Conservation (phyloP, 2,329 filamentous ascomycete genomes). For the Fusarium bactridioides region DNA sequence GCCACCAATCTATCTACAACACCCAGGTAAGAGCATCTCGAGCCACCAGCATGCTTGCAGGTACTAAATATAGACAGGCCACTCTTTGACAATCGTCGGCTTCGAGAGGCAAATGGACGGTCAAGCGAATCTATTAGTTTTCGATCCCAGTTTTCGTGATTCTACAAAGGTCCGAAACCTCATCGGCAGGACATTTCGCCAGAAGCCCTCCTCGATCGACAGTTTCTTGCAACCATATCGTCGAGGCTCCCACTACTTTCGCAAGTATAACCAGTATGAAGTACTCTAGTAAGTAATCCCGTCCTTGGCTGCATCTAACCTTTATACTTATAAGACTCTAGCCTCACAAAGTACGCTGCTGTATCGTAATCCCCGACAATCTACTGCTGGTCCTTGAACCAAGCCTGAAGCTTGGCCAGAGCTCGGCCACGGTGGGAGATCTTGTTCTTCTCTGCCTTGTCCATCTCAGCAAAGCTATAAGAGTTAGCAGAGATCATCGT, state of each 20-base stretch:
- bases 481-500: conserved; percentile 11
- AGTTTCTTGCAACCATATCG: conserved; percentile 76
- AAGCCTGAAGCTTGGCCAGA: conserved; percentile 83
- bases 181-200: conserved; percentile 56
- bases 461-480: conserved; percentile 88
- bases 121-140: conserved; percentile 76
- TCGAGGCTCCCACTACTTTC: conserved; percentile 71
- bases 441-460: conserved; percentile 83
- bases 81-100: conserved; percentile 90
- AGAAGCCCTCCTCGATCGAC: conserved; percentile 48
- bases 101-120: conserved; percentile 75
- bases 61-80: conserved; percentile 59
- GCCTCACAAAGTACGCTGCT: conserved; percentile 30
- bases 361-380: neutral
- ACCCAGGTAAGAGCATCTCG: conserved; percentile 63
- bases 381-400: conserved; percentile 66
- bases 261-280: conserved; percentile 80
- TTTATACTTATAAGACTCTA: conserved; percentile 9
- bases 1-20: conserved; percentile 90
- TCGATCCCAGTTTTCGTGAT: conserved; percentile 85
- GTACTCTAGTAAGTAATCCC: conserved; percentile 68
- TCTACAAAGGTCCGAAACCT: conserved; percentile 68
- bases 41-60: neutral
- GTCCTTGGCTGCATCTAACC: neutral
- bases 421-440: conserved; percentile 92